Conservation (phyloP, 2,329 filamentous ascomycete genomes). For the Pseudonectria foliicola region DNA sequence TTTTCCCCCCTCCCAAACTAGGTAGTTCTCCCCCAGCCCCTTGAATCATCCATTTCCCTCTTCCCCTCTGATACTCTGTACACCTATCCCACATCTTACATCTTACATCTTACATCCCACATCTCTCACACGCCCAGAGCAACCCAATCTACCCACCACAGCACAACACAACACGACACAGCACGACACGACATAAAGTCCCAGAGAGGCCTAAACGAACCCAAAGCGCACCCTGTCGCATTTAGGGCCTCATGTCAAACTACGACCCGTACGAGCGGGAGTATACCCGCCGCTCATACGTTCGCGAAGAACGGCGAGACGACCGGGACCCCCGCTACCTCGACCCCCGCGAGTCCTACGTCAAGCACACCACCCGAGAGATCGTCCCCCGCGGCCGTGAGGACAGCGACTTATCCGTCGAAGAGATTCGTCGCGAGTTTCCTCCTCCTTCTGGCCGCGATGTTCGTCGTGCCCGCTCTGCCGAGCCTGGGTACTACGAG, state of each 20-base stretch:
- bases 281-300: conserved; percentile 42
- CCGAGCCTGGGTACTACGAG: conserved; percentile 53
- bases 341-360: conserved; percentile 44
- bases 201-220: too few relatives aligned
- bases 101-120: too few relatives aligned
- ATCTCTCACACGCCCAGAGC: too few relatives aligned
- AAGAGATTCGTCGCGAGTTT: conserved; percentile 80
- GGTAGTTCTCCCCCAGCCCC: too few relatives aligned
- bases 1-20: too few relatives aligned
- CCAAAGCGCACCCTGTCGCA: neutral
- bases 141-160: too few relatives aligned
- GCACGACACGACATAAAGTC: too few relatives aligned
- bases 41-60: too few relatives aligned
- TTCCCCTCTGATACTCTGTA: too few relatives aligned
- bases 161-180: too few relatives aligned
- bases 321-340: conserved; percentile 46
- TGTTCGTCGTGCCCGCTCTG: conserved; percentile 56
- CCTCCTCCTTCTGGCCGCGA: conserved; percentile 57
- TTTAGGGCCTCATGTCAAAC: conserved; percentile 28
- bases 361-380: conserved; percentile 41
- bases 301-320: conserved; percentile 47
- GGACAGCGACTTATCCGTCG: conserved; percentile 67
- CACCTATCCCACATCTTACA: too few relatives aligned
- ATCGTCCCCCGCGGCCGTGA: conserved; percentile 56
- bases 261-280: conserved; percentile 52